Evolutionary conservation across 768 basidiomycete species (phyloP).

Genomic region (Steccherinum ochraceum): DNA sequence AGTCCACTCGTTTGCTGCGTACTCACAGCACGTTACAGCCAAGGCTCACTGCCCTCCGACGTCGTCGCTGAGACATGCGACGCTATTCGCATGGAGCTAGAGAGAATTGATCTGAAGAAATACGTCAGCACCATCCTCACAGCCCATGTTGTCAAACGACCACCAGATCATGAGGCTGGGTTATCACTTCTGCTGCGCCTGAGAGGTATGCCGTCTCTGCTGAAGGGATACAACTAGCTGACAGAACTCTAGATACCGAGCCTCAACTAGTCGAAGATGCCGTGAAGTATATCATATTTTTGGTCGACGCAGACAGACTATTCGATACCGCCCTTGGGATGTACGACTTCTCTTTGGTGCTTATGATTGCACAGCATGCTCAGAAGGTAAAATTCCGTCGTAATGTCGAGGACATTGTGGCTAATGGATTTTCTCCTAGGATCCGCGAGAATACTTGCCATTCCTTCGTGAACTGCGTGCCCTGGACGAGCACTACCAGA

Average conservation of each 20-base stretch:
- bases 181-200: conserved; percentile 68
- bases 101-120: conserved; percentile 61
- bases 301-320: conserved; percentile 85
- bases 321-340: conserved; percentile 96
- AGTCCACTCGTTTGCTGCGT: not conserved
- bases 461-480: conserved; percentile 88
- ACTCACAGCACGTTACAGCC: conserved; percentile 33
- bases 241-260: conserved; percentile 38
- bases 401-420: not conserved
- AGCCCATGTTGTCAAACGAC: conserved; percentile 86
- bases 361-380: conserved; percentile 95
- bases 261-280: conserved; percentile 88
- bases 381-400: conserved; percentile 65
- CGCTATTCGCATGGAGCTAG: conserved; percentile 64
- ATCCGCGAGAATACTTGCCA: conserved; percentile 95
- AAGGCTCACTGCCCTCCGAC: conserved; percentile 50
- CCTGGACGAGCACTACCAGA: conserved; percentile 75
- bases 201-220: conserved; percentile 49
- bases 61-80: conserved; percentile 71
- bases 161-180: conserved; percentile 86
- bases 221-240: not conserved
- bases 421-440: conserved; percentile 41
- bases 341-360: conserved; percentile 95
- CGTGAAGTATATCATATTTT: conserved; percentile 97
- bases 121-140: conserved; percentile 92